These are phyloP conservation scores for Erythrobasidium hasegawianum DNA, from an alignment of 1,284 basidiomycete species.

Conservation along the genomic window DNA sequence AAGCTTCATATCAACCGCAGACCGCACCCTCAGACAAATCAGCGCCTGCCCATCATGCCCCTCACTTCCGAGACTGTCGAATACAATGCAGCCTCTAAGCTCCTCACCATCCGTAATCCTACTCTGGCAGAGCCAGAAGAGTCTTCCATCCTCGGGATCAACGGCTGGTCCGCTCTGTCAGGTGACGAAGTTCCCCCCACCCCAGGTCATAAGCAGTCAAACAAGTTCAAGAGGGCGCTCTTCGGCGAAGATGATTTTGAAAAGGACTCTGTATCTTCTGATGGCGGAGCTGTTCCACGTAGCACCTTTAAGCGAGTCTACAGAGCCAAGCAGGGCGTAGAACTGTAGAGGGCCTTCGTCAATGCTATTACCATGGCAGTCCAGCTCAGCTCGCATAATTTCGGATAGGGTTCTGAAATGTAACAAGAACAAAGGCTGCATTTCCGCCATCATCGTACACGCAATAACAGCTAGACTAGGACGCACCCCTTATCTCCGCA, in stretches of 20 bases:
- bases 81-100: conserved; percentile 3
- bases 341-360: no score
- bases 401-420: no score
- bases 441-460: no score
- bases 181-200: conserved; percentile 13
- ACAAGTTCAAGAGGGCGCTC: not conserved
- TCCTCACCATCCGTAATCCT: conserved; percentile 21
- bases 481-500: no score
- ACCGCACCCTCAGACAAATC: no score
- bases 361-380: no score
- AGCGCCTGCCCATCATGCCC: conserved; percentile 4
- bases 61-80: conserved; percentile 27
- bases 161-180: conserved; percentile 14
- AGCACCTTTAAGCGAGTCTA: not conserved
- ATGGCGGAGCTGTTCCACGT: not conserved
- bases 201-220: not conserved
- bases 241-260: not conserved
- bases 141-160: not conserved
- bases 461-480: no score
- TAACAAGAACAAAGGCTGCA: no score
- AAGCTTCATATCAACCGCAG: no score
- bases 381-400: no score
- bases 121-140: not conserved
- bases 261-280: not conserved
- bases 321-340: not conserved